Evolutionary conservation across 2,329 filamentous ascomycete species (phyloP), one percentile per base, ranked within the genome.

Genomic region (Nemania sp.): DNA sequence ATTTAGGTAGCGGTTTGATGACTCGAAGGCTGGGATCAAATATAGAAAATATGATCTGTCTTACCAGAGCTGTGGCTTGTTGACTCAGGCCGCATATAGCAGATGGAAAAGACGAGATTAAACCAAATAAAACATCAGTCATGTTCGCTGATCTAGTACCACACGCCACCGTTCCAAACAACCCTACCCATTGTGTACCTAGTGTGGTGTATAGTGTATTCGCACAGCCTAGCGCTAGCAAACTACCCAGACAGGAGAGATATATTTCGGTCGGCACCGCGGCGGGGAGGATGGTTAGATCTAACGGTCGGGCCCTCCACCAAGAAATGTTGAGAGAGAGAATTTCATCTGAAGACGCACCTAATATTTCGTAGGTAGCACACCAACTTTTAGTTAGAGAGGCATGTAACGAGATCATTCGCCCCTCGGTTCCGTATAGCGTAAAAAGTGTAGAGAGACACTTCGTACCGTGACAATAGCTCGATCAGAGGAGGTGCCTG

Each of bases 391-490:
- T 29, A 29, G 34, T 37, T 12, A 3, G 34, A n/a, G n/a, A n/a
- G 34, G 12, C 48, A 37, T 5, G 18, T 40, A 35, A 20, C 9
- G 2, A 37, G 18, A 40, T 45, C 50, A 60, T 65, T 61, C 52
- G 59, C 62, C 62, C 57, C 62, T 48, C 46, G 45, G 32, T 39
- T 35, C 42, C 25, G n/a, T n/a, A n/a, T n/a, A n/a, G n/a, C n/a
- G n/a, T n/a, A n/a, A n/a, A n/a, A n/a, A n/a, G n/a, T n/a, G n/a
- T n/a, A n/a, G n/a, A n/a, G 25, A 29, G 25, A 3, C 7, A 29
- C 7, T 29, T 29, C 25, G 4, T 29, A 29, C 25, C 25, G 25
- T 29, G 4, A 29, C 25, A n/a, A n/a, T n/a, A n/a, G n/a, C n/a
- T n/a, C n/a, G n/a, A n/a, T n/a, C n/a, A n/a, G n/a, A n/a, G n/a